Evolutionary conservation across 2,329 filamentous ascomycete species (phyloP), one percentile per base, ranked within the genome.

Genomic region (Cladobotryum mycophilum): DNA sequence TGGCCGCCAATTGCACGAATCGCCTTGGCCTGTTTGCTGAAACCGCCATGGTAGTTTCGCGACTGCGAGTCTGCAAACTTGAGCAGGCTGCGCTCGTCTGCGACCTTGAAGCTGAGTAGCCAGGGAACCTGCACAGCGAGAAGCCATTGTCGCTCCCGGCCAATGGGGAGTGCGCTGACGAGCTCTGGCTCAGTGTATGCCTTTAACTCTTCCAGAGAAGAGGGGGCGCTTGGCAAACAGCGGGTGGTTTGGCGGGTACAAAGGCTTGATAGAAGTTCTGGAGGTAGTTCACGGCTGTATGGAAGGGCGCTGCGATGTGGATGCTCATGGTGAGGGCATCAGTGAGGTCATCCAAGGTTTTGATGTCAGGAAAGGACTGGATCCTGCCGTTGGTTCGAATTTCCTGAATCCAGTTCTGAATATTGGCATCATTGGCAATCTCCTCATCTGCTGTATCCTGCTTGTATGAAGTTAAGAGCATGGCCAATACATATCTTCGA

Each of bases 311-410:
- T 5, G 75, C 75, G 43, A 76, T 72, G 60, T 78, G 74, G 52
- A 78, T 76, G 61, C 72, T 74, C 75, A 78, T 77, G 18, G 72
- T 76, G 20, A 76, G 60, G 3, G 69, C 72, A 55, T 78, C 71
- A 36, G 67, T 60, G 0, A 78, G 64, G 18, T 67, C 59, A 12
- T 71, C 66, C 11, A 75, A 44, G 0, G 71, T 72, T 25, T 58
- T 61, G 53, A 76, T 68, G 2, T 55, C 60, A 1, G 74, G 73
- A 60, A 76, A 77, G 0, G 62, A 66, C 36, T 64, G 59, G 55
- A 76, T 67, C 42, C 64, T 62, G 5, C 63, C 74, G 9, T 63
- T 63, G 3, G 59, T 64, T 40, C 67, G 67, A 52, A 75, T 64
- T 55, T 76, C 73, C 0, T 56, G 52, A 41, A 58, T 65, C 73